Base-by-base conservation (phyloP, 148 eudicot genomes). In the Amaranthus hypochondriacus region DNA sequence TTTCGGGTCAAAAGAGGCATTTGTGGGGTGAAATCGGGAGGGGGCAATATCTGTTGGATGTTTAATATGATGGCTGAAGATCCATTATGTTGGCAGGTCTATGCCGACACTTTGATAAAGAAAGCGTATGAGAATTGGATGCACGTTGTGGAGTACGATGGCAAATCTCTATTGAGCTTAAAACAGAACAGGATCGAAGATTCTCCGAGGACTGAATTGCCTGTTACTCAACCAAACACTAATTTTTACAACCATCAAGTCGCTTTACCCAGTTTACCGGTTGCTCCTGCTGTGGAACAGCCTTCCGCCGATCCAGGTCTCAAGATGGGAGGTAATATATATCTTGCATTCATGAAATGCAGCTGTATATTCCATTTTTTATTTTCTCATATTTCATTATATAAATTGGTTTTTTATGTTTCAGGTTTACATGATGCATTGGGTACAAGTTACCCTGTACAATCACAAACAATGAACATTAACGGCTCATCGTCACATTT, bases 101-200 rank as follows among this genome's bases (percentile, higher is more conserved):
- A 69, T 75, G 98, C 89, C 48, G 98, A 93, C 77, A 81, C 88
- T 55, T 79, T 91, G 67, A 92, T 93, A 79, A 93, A 91, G 84
- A 91, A 88, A 73, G 98, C 98, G 51, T 93, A 93, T 80, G 98
- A 95, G 66, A 92, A 95, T 63, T 95, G 97, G 97, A 86, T 85
- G 86, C 85, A 90, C 75, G 97, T 92, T 69, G 82, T 90, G 57
- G 98, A 95, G 79, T 95, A 95, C 67, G 97, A 92, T 79, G 87
- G 92, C 70, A 92, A 92, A 69, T 87, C 97, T 67, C 92, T 90
- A 10, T 73, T 89, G 71, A 77, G 90, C 82, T 85, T 89, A 64
- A 80, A 89, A 55, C 89, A 88, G 73, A 83, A 79, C 59, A 83
- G 78, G 66, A 74, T 73, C 57, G 83, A 84, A 14, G 82, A 69